Conservation (phyloP, 78 protist genomes). For the Chrysochromulina tobinii region DNA sequence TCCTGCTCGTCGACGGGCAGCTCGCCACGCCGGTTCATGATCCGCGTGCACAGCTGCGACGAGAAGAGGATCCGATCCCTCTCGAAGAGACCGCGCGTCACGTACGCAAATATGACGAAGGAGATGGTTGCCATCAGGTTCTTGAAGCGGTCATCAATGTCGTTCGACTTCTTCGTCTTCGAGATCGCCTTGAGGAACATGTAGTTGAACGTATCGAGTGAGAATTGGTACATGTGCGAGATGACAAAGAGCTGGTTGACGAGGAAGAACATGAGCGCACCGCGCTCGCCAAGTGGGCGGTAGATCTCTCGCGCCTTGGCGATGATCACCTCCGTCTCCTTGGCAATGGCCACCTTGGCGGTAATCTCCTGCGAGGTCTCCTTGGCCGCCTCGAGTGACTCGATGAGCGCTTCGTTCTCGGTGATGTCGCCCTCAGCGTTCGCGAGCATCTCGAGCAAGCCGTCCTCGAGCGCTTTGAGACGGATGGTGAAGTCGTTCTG, state of each 20-base stretch:
- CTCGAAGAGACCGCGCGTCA: slow-evolving; percentile 73
- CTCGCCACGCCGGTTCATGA: slow-evolving; percentile 42
- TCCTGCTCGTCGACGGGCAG: slow-evolving; percentile 58
- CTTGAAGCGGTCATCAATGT: slow-evolving; percentile 7
- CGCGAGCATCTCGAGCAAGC: slow-evolving; percentile 67
- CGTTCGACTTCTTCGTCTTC: neutral
- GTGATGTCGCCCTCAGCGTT: slow-evolving; percentile 76
- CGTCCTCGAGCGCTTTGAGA: slow-evolving; percentile 56
- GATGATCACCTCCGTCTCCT: slow-evolving; percentile 57
- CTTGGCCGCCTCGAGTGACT: slow-evolving; percentile 79
- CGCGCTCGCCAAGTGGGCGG: slow-evolving; percentile 78
- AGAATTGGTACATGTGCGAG: slow-evolving; percentile 78
- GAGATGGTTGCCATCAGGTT: neutral
- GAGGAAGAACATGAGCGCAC: slow-evolving; percentile 79
- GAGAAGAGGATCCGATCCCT: slow-evolving; percentile 77
- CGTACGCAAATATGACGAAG: slow-evolving; percentile 42
- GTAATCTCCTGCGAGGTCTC: slow-evolving; percentile 58
- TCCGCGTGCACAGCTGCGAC: slow-evolving; percentile 72
- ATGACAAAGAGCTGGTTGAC: slow-evolving; percentile 64
- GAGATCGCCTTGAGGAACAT: slow-evolving; percentile 68
- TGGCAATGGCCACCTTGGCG: slow-evolving; percentile 57
- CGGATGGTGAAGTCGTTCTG: slow-evolving; percentile 73
- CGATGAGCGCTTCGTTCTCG: slow-evolving; percentile 67
- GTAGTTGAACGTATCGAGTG: slow-evolving; percentile 57
- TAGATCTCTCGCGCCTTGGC: slow-evolving; percentile 62